Evolutionary conservation across 371 early-diverging fungal species (phyloP).

Genomic region (Syncephalastrum sp.): DNA sequence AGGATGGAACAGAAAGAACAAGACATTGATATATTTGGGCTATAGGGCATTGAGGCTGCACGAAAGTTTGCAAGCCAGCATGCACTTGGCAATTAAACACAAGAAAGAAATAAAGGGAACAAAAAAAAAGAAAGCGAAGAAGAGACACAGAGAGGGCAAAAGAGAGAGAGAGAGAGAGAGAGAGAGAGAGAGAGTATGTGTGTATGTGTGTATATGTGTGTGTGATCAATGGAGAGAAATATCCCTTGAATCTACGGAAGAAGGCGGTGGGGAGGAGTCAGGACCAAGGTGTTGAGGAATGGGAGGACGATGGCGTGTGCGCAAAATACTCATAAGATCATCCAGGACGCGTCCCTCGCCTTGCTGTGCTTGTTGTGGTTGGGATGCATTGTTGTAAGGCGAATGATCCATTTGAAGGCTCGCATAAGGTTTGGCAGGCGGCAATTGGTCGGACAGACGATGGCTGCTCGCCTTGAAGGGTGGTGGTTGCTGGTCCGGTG

Average conservation of each 20-base stretch:
- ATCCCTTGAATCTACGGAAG: not conserved
- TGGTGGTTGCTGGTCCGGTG: no score
- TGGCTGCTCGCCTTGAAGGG: not conserved
- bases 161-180: not conserved
- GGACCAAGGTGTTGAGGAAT: conserved; percentile 11
- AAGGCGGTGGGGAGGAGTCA: conserved; percentile 6
- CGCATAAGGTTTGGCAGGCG: not conserved
- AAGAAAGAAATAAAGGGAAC: conserved; percentile 2
- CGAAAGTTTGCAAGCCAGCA: conserved; percentile 26
- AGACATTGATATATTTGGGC: not conserved
- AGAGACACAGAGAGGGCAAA: not conserved
- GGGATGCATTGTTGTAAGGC: not conserved
- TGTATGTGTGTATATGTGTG: not conserved
- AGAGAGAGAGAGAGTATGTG: not conserved
- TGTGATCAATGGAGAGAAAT: not conserved
- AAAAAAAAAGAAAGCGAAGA: conserved; percentile 6
- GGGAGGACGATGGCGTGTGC: conserved; percentile 22
- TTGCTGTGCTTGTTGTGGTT: conserved; percentile 3
- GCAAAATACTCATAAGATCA: conserved; percentile 14
- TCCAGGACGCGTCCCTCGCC: conserved; percentile 17
- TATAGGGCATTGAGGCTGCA: conserved; percentile 18
- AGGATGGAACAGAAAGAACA: not conserved
- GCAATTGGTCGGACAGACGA: conserved; percentile 1
- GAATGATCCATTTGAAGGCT: not conserved
- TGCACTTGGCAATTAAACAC: conserved; percentile 9